Evolutionary conservation across 805 yeast species (phyloP).

Genomic region (Danielozyma ontarioensis): DNA sequence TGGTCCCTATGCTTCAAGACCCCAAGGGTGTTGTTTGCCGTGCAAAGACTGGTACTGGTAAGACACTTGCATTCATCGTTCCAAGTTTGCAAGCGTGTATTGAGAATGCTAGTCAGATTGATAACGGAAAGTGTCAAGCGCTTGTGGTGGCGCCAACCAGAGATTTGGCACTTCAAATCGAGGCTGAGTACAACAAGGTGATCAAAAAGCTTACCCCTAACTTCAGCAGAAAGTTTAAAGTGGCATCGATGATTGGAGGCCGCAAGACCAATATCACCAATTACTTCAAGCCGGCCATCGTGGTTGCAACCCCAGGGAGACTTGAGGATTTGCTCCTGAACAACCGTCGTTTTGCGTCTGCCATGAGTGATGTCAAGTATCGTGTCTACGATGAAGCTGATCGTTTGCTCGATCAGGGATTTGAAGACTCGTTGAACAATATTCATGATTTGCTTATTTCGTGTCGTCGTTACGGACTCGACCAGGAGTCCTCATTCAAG

Average conservation of each 20-base stretch:
- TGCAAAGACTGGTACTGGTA: conserved; percentile 95
- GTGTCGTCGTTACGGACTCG: conserved; percentile 16
- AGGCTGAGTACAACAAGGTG: conserved; percentile 54
- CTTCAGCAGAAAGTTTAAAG: conserved; percentile 10
- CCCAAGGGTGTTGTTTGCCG: conserved; percentile 72
- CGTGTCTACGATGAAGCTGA: conserved; percentile 91
- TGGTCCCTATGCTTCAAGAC: conserved; percentile 49
- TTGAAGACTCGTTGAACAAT: conserved; percentile 50
- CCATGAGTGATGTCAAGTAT: conserved; percentile 52
- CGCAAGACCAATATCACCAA: conserved; percentile 30
- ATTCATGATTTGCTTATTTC: conserved; percentile 48
- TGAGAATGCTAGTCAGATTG: conserved; percentile 17
- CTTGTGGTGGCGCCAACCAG: conserved; percentile 85
- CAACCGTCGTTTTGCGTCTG: conserved; percentile 31
- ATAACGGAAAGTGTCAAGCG: conserved; percentile 34
- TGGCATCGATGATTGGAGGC: conserved; percentile 62
- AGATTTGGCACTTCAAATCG: conserved; percentile 82
- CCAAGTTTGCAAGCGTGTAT: conserved; percentile 63
- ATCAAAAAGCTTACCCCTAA: conserved; percentile 15
- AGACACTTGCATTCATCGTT: conserved; percentile 82
- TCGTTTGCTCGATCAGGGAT: conserved; percentile 76
- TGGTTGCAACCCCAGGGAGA: conserved; percentile 90
- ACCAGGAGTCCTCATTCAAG: conserved; percentile 39
- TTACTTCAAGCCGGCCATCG: conserved; percentile 48
- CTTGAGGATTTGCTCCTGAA: conserved; percentile 55